These are phyloP conservation scores for Hydnum rufescens DNA, from an alignment of 768 basidiomycete species.

Conservation along the genomic window DNA sequence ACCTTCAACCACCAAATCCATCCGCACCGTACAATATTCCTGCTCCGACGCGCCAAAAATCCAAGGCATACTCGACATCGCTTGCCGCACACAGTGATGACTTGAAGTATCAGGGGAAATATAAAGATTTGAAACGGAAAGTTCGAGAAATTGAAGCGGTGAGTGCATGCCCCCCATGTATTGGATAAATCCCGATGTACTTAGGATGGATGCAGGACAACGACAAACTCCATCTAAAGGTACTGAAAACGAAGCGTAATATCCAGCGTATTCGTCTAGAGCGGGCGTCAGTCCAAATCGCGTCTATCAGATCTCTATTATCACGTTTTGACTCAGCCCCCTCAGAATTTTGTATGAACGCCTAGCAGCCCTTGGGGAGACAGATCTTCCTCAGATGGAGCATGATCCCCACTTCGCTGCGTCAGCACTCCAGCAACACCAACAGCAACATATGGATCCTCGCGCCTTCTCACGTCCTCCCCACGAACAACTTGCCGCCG, in stretches of 20 bases:
- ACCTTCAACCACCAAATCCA: neutral
- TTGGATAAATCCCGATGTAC: neutral
- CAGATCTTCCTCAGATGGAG: too few relatives aligned
- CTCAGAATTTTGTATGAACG: constrained; percentile 10
- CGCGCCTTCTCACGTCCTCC: too few relatives aligned
- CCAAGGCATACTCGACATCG: constrained; percentile 2
- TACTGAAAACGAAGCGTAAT: constrained; percentile 11
- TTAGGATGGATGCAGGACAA: constrained; percentile 6
- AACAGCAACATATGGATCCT: too few relatives aligned
- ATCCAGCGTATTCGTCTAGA: constrained; percentile 9
- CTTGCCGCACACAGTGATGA: constrained; percentile 5
- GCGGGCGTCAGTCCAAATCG: constrained; percentile 7
- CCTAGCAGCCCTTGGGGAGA: constrained; percentile 4
- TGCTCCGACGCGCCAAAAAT: neutral
- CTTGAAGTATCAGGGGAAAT: constrained; percentile 10
- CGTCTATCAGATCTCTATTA: neutral
- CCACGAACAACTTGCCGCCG: too few relatives aligned
- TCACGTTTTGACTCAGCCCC: neutral
- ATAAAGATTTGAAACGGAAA: constrained; percentile 10
- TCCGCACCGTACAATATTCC: neutral
- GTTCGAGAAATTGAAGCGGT: constrained; percentile 10
- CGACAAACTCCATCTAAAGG: constrained; percentile 10
- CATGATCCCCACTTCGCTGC: too few relatives aligned
- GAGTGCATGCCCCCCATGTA: neutral
- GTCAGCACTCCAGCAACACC: too few relatives aligned